Base-by-base conservation (phyloP, 1,284 basidiomycete genomes). In the Ganoderma sinense region DNA sequence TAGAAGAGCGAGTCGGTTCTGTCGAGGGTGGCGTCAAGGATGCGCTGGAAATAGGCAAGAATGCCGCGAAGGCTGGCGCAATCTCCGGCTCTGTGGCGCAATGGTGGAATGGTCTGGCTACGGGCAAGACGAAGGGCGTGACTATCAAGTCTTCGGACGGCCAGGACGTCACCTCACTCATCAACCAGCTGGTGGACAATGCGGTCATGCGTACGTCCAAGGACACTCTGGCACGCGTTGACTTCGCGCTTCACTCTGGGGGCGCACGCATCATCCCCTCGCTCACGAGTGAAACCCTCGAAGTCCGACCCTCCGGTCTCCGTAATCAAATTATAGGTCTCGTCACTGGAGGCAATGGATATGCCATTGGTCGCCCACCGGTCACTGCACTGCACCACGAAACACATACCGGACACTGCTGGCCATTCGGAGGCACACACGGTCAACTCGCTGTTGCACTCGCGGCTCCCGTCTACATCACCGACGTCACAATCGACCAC, bases 401-500 rank as follows among this genome's bases (percentile, higher is more conserved):
- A 72, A 86, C 85, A 31, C 87, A 92, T 66, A 89, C 90, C 31
- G 97, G 97, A 2, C 89, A 92, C 72, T 99, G 97, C 82, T 99
- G 97, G 97, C 94, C 97, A 2, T 96, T 99, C 82, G 83, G 82
- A 2, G 97, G 97, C 0, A 77, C 84, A 7, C 80, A 88, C 60
- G 97, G 97, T 3, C 91, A 94, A 76, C 83, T 99, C 1, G 96
- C 94, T 5, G 90, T 99, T 55, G 84, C 86, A 62, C 89, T 99
- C 23, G 90, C 92, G 1, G 85, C 88, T 6, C 89, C 89, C 2
- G 88, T 91, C 10, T 84, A 87, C 65, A 87, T 97, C 53, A 87
- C 89, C 2, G 93, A 94, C 72, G 82, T 99, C 66, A 94, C 94
- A 14, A 88, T 99, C 73, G 97, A 99, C 78, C 97, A 99, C 80